Percentiles rank a stretch among this genome's conserved stretches.
Evolutionary conservation across 1,284 basidiomycete genomes (phyloP).

Genomic region (Sanghuangporus weigelae): DNA sequence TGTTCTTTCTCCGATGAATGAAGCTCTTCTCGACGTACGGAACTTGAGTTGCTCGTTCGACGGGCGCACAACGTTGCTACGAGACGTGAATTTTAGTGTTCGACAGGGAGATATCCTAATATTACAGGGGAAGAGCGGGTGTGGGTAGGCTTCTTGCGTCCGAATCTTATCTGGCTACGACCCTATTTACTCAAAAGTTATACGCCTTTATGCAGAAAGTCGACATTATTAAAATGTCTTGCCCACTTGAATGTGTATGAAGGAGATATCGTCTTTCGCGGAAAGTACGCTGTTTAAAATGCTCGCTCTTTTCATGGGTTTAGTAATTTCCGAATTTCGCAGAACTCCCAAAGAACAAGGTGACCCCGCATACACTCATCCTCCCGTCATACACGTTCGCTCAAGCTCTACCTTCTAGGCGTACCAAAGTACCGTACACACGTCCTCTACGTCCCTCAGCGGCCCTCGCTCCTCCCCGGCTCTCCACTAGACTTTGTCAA

Average conservation of each 20-base stretch:
- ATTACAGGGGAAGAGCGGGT: slow-evolving; percentile 70
- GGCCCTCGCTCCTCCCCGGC: slow-evolving; percentile 77
- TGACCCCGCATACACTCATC: slow-evolving; percentile 24
- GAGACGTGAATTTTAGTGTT: slow-evolving; percentile 53
- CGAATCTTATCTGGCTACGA: not conserved
- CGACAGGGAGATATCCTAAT: slow-evolving; percentile 69
- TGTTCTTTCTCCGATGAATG: not conserved
- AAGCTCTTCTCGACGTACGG: slow-evolving; percentile 38
- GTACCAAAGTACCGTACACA: slow-evolving; percentile 72
- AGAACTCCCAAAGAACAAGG: slow-evolving; percentile 55
- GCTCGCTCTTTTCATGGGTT: not conserved
- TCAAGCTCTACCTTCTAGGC: slow-evolving; percentile 35
- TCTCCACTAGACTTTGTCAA: slow-evolving; percentile 70
- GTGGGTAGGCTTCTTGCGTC: slow-evolving; percentile 37
- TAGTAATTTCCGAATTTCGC: slow-evolving; percentile 2
- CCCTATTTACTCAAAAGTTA: not conserved
- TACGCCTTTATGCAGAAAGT: slow-evolving; percentile 46
- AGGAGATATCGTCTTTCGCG: slow-evolving; percentile 60
- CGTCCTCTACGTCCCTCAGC: slow-evolving; percentile 81
- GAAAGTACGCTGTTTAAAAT: slow-evolving; percentile 44
- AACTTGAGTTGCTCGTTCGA: slow-evolving; percentile 39
- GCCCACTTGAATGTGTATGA: slow-evolving; percentile 71
- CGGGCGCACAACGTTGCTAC: slow-evolving; percentile 46
- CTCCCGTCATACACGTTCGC: not conserved
- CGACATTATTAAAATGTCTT: slow-evolving; percentile 77